Evolutionary conservation across 164 flowering plant genomes (phyloP).

Genomic region (Dillenia turbinata): DNA sequence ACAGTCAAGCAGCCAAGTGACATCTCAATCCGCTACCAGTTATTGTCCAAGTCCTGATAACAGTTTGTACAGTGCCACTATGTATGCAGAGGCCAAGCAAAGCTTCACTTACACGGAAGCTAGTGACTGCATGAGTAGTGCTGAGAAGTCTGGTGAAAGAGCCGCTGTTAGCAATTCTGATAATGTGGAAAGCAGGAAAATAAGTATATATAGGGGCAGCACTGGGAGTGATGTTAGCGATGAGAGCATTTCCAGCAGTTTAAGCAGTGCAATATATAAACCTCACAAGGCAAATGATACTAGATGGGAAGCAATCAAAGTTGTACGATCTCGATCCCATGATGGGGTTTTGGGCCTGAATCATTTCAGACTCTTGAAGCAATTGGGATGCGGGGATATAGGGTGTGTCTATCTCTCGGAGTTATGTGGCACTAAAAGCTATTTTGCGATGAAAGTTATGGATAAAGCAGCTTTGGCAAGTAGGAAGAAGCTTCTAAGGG

Average conservation of each 20-base stretch:
- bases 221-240: conserved; percentile 79
- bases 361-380: conserved; percentile 59
- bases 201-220: conserved; percentile 60
- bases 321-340: conserved; percentile 44
- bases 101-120: conserved; percentile 57
- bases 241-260: conserved; percentile 74
- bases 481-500: conserved; percentile 78
- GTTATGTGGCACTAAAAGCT: conserved; percentile 49
- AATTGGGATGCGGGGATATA: conserved; percentile 81
- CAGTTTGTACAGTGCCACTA: conserved; percentile 35
- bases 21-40: conserved; percentile 20
- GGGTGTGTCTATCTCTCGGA: conserved; percentile 78
- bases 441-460: conserved; percentile 91
- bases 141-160: conserved; percentile 46
- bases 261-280: conserved; percentile 51
- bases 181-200: conserved; percentile 51
- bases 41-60: conserved; percentile 46
- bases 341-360: conserved; percentile 52
- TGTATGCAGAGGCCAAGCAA: conserved; percentile 56
- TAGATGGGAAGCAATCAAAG: conserved; percentile 81
- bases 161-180: conserved; percentile 46
- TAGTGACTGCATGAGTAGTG: conserved; percentile 45
- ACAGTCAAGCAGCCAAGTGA: conserved; percentile 10
- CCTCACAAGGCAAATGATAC: conserved; percentile 76
- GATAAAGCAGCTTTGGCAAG: conserved; percentile 57